These are phyloP conservation scores for Candida neerlandica DNA, from an alignment of 1,139 yeast species.

Conservation along the genomic window DNA sequence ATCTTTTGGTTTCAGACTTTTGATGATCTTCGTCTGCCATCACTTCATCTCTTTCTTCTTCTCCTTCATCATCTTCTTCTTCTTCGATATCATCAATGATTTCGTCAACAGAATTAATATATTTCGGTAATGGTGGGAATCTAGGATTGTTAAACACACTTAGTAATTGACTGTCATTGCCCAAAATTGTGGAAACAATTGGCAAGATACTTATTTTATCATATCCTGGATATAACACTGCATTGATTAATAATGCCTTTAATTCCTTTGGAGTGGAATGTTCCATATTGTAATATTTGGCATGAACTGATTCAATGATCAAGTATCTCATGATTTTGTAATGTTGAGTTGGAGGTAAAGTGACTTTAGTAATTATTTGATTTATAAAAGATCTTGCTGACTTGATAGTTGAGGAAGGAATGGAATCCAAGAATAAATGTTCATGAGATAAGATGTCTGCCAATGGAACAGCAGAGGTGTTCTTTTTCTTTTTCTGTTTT, in stretches of 20 bases:
- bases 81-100: constrained; percentile 22
- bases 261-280: constrained; percentile 33
- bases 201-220: constrained; percentile 70
- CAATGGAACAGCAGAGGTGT: constrained; percentile 48
- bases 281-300: constrained; percentile 28
- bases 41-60: constrained; percentile 9
- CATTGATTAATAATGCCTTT: constrained; percentile 45
- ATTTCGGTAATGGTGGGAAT: constrained; percentile 63
- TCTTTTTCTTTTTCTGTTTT: constrained; percentile 46
- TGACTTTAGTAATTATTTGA: constrained; percentile 49
- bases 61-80: constrained; percentile 18
- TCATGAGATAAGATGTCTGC: constrained; percentile 76
- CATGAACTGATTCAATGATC: constrained; percentile 48
- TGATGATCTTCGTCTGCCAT: no score
- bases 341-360: constrained; percentile 64
- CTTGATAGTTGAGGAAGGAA: constrained; percentile 38
- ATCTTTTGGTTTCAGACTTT: constrained; percentile 20
- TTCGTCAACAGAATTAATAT: constrained; percentile 26
- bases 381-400: constrained; percentile 53
- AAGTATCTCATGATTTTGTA: constrained; percentile 61
- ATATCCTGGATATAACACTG: constrained; percentile 67
- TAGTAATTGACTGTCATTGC: constrained; percentile 39
- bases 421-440: constrained; percentile 51
- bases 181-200: constrained; percentile 58
- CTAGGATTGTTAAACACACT: constrained; percentile 74